These are phyloP conservation scores for Chaetomiaceae sp. DNA, from an alignment of 2,329 filamentous ascomycete species.

Conservation along the genomic window DNA sequence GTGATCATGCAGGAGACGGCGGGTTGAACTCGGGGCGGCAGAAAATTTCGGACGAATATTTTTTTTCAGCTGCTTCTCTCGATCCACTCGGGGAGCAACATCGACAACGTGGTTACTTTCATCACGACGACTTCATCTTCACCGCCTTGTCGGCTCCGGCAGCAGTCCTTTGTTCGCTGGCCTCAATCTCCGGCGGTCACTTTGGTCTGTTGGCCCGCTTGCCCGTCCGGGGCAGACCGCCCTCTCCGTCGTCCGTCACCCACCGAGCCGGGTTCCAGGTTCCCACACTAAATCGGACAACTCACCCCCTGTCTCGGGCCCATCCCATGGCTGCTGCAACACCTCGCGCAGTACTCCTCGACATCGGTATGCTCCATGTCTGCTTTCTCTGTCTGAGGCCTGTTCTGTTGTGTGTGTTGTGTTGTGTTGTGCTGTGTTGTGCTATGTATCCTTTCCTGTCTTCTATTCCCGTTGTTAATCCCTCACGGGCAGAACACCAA, in stretches of 20 bases:
- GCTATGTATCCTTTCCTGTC: background rate
- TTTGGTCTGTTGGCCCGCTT: slow-evolving; percentile 2
- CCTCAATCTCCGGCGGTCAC: background rate
- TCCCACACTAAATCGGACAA: background rate
- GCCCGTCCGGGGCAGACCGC: background rate
- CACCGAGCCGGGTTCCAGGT: background rate
- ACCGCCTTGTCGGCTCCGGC: slow-evolving; percentile 5
- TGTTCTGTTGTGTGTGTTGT: too few relatives aligned
- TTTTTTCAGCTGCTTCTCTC: slow-evolving; percentile 11
- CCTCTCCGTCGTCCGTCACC: background rate
- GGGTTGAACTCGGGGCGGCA: slow-evolving; percentile 6
- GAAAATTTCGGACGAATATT: slow-evolving; percentile 7
- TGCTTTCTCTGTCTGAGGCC: slow-evolving; percentile 18
- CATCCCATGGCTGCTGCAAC: slow-evolving; percentile 29
- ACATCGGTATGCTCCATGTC: slow-evolving; percentile 44
- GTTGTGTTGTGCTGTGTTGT: slow-evolving; percentile 22
- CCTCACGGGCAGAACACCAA: slow-evolving; percentile 21
- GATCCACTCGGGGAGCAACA: slow-evolving; percentile 15
- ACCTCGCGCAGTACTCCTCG: slow-evolving; percentile 42
- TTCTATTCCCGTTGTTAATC: background rate
- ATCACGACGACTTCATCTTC: slow-evolving; percentile 5
- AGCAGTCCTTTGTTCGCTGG: background rate
- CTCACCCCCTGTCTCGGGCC: slow-evolving; percentile 1
- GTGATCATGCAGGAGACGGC: slow-evolving; percentile 12
- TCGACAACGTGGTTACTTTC: slow-evolving; percentile 8